A percentile compares a stretch with the other conserved stretches of the same genome.
These are phyloP conservation scores for Myxozyma sirexii DNA, from an alignment of 805 yeast genomes.

Conservation along the genomic window DNA sequence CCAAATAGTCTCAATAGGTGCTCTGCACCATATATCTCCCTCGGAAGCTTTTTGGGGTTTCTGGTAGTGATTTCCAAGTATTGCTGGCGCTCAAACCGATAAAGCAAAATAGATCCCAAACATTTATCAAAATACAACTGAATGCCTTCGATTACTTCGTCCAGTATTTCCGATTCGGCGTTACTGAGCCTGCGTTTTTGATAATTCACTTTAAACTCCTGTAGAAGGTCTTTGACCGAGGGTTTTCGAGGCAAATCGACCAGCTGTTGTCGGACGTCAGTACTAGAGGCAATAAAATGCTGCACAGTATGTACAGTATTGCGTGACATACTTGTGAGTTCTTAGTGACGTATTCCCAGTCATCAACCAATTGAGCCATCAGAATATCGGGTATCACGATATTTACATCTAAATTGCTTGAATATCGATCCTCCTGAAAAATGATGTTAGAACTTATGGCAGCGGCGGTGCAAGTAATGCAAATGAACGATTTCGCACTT, in stretches of 20 bases:
- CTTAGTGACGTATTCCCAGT: conserved; percentile 90
- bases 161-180: conserved; percentile 54
- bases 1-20: conserved; percentile 73
- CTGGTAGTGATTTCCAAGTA: conserved; percentile 54
- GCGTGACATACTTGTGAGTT: conserved; percentile 53
- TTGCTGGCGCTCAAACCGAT: conserved; percentile 78
- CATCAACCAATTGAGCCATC: conserved; percentile 77
- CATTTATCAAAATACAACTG: conserved; percentile 72
- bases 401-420: conserved; percentile 52
- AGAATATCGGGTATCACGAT: conserved; percentile 65
- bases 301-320: background rate
- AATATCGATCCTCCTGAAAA: conserved; percentile 23
- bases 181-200: conserved; percentile 40
- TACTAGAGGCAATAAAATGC: too few relatives aligned
- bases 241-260: conserved; percentile 64
- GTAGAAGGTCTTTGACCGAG: conserved; percentile 57
- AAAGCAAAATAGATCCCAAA: conserved; percentile 67
- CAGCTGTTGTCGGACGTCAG: conserved; percentile 38
- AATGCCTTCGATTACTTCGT: conserved; percentile 74
- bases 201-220: conserved; percentile 49
- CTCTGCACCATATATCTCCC: conserved; percentile 73
- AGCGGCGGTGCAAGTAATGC: background rate
- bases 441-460: too few relatives aligned
- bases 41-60: conserved; percentile 44
- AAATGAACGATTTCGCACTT: conserved; percentile 3